Base-by-base conservation (phyloP, 768 basidiomycete species). In the Cyclocybe aegerita region DNA sequence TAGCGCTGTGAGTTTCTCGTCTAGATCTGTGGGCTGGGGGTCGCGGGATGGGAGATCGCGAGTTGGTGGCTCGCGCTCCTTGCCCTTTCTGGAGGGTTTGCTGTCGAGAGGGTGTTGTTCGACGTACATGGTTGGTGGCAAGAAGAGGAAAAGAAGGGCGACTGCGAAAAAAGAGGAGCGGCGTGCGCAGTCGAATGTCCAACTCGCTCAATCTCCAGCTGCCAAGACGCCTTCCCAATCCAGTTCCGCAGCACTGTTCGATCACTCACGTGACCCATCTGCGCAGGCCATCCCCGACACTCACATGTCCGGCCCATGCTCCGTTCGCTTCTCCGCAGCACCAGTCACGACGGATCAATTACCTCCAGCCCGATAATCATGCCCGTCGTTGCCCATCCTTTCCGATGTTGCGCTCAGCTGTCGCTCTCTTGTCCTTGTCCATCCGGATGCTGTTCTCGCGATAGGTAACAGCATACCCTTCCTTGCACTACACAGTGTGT, bases 1-100 rank as follows among this genome's bases (percentile, higher is more conserved):
- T 4, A 86, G 69, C 9, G 85, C 85, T 46, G 86, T 74, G 39
- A 93, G 75, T 54, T 76, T 79, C 61, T 88, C 83, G 58, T 73
- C 74, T 39, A 77, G 60, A 59, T 78, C 76, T 12, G 76, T 77
- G 11, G 76, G 74, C 56, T 76, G 72, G 7, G 63, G 64, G 31
- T 66, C 68, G 54, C 57, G 52, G 39, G 52, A 49, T 2, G 55
- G 54, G n/a, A 52, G 46, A 44, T 65, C 64, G 17, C 54, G 51
- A 32, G 49, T 50, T 4, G 52, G 56, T 2, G 67, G 60, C 32
- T 76, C 73, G 39, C 77, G 72, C 52, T 77, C 77, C 61, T 71
- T 78, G 53, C 60, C 65, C 60, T 74, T 73, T 49, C 71, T 66
- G 11, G 67, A 62, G 56, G 66, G 61, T 48, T 62, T 65, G 31